Evolutionary conservation across 1,284 basidiomycete genomes (phyloP), one percentile per base, ranked within the genome.

Genomic region (Mycena sp.): DNA sequence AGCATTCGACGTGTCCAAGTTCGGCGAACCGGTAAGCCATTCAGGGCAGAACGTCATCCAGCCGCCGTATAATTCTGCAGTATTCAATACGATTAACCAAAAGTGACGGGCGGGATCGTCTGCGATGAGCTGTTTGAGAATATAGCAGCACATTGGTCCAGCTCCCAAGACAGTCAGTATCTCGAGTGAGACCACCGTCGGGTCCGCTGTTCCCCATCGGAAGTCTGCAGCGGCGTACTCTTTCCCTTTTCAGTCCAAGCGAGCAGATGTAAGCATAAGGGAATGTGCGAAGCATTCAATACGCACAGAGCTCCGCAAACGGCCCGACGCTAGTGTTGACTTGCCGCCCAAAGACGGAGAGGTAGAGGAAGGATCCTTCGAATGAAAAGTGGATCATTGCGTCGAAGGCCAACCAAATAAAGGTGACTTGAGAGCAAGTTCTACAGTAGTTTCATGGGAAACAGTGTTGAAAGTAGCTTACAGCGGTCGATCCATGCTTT

Each of bases 31-130:
- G 1, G 85, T 89, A 59, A 94, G 77, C 93, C 93, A 94, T 75
- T 94, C 91, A 1, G 92, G 92, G 71, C 87, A 88, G 77, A 93
- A 93, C 3, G 91, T 94, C 91, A 94, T 93, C 87, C 88, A 93
- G 25, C 91, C 91, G 56, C 28, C 62, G 49, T 66, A 61, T 26
- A 35, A 17, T 35, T 32, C 19, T 61, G 26, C 58, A 65, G 32
- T 59, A 25, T n/a, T 32, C 44, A 7, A 23, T 23, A 94, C 88
- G 50, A 93, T 80, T 58, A 93, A 85, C 92, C 92, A 94, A 72
- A 92, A 93, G 73, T 92, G 88, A 55, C 90, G 80, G 21, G 88
- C 84, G 7, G 87, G 86, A 67, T 94, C 90, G 29, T 85, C 74
- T 45, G 81, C 83, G 19, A 85, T 77, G 26, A 94, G 82, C 70